Evolutionary conservation across 2,329 filamentous ascomycete species (phyloP).

Genomic region (Penicillium sclerotiorum): DNA sequence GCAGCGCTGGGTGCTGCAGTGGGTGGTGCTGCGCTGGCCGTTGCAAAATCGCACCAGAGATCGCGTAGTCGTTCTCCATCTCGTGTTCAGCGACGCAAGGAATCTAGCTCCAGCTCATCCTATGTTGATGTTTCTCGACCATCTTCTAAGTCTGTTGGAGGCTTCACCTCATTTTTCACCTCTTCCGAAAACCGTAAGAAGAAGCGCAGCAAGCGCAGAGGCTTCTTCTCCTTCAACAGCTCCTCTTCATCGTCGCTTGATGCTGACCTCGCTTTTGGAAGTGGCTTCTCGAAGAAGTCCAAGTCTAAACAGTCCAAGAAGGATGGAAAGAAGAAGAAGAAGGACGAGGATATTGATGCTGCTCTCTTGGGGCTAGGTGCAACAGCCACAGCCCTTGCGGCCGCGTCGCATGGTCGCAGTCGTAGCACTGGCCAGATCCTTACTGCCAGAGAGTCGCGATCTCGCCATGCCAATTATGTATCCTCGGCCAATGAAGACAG

Average conservation of each 20-base stretch:
- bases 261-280: slow-evolving; percentile 69
- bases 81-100: slow-evolving; percentile 34
- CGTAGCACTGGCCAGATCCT: slow-evolving; percentile 39
- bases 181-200: slow-evolving; percentile 57
- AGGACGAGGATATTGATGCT: slow-evolving; percentile 44
- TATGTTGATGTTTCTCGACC: slow-evolving; percentile 67
- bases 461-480: slow-evolving; percentile 29
- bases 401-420: slow-evolving; percentile 38
- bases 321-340: slow-evolving; percentile 28
- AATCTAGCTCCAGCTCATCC: slow-evolving; percentile 60
- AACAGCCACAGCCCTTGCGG: slow-evolving; percentile 50
- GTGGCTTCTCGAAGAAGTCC: slow-evolving; percentile 50
- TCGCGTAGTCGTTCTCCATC: slow-evolving; percentile 43
- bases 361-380: slow-evolving; percentile 53
- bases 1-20: slow-evolving; percentile 43
- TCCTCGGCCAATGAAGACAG: slow-evolving; percentile 47
- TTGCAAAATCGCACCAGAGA: slow-evolving; percentile 35
- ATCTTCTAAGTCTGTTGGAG: slow-evolving; percentile 53
- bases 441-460: slow-evolving; percentile 32
- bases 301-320: slow-evolving; percentile 40
- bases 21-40: slow-evolving; percentile 31
- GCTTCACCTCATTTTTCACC: slow-evolving; percentile 66
- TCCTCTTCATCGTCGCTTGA: slow-evolving; percentile 70
- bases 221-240: slow-evolving; percentile 62
- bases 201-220: slow-evolving; percentile 48